Base-by-base conservation (phyloP, 2,329 filamentous ascomycete species). In the Penicillium sp. region DNA sequence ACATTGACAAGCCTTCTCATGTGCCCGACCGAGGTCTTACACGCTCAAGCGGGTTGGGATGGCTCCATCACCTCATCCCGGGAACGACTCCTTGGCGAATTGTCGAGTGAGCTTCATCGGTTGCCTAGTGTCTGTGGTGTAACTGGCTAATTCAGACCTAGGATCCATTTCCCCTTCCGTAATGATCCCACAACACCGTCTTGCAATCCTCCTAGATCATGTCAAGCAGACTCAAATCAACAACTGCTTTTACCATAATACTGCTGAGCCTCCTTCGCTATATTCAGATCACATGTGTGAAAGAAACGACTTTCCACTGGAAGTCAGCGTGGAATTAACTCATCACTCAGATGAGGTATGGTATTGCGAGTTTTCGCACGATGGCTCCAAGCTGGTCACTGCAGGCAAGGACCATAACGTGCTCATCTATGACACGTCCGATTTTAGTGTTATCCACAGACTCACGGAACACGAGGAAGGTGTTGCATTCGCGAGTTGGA, bases 81-180 rank as follows among this genome's bases (percentile, higher is more conserved):
- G 59, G 84, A 85, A 59, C 77, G 80, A 14, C 76, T 97, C 4
- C 81, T 97, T 18, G 90, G 89, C 0, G 85, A 94, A 56, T 77
- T 97, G 32, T 96, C 92, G 23, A 90, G 89, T 94, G 78, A 74
- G 84, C 75, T 10, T 3, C 16, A 29, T 27, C 8, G 11, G 19
- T 11, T 14, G 11, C 8, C 14, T 13, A 34, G 10, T 10, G 38
- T 7, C 14, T 19, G 18, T 44, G 42, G 23, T 53, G 27, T 44
- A 18, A 27, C 34, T 50, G 76, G 30, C 57, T 65, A 55, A 70
- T 55, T 7, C 16, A 7, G 16, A 56, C 23, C 16, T 63, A 93
- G 89, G 82, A 78, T 96, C 85, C 53, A 96, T 99, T 70, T 96
- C 94, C 1, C 93, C 94, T 0, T 94, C 91, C 4, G 90, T 96